A percentile compares a stretch with the other conserved stretches of the same genome.
These are phyloP conservation scores for Aspergillus neotritici DNA, from an alignment of 2,329 filamentous ascomycete species.

Conservation along the genomic window DNA sequence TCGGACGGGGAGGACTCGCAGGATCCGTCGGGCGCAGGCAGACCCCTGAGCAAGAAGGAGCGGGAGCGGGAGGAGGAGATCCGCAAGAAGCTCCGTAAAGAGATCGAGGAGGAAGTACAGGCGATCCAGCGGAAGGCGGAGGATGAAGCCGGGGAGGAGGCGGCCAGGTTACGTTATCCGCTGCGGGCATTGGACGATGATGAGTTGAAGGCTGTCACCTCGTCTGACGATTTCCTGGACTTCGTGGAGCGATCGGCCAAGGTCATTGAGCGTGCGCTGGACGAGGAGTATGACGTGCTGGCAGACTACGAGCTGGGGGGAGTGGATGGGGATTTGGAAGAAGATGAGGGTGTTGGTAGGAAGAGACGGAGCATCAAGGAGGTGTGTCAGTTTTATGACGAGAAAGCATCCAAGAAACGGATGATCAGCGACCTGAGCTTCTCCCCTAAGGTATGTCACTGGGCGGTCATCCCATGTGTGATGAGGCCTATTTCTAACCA, in stretches of 20 bases:
- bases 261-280: slow-evolving; percentile 89
- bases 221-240: slow-evolving; percentile 87
- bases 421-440: slow-evolving; percentile 96
- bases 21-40: slow-evolving; percentile 53
- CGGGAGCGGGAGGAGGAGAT: slow-evolving; percentile 84
- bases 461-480: background rate
- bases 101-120: slow-evolving; percentile 88
- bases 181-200: slow-evolving; percentile 73
- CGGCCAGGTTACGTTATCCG: slow-evolving; percentile 59
- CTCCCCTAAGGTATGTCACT: slow-evolving; percentile 65
- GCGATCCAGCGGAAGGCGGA: slow-evolving; percentile 52
- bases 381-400: slow-evolving; percentile 87
- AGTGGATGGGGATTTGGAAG: slow-evolving; percentile 65
- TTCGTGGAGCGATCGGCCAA: slow-evolving; percentile 96
- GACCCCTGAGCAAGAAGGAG: slow-evolving; percentile 71
- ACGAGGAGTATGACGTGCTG: slow-evolving; percentile 93
- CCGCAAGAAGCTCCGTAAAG: slow-evolving; percentile 72
- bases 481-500: background rate
- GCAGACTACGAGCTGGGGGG: slow-evolving; percentile 87
- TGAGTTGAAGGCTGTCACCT: slow-evolving; percentile 83
- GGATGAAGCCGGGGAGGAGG: slow-evolving; percentile 34
- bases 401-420: slow-evolving; percentile 92
- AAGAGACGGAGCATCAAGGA: slow-evolving; percentile 58
- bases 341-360: slow-evolving; percentile 59
- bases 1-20: slow-evolving; percentile 58